Percentiles rank a stretch among this genome's conserved stretches.
phyloP scores from a whole-genome alignment of 2,329 filamentous ascomycete species.

The Colletotrichum incanum region DNA sequence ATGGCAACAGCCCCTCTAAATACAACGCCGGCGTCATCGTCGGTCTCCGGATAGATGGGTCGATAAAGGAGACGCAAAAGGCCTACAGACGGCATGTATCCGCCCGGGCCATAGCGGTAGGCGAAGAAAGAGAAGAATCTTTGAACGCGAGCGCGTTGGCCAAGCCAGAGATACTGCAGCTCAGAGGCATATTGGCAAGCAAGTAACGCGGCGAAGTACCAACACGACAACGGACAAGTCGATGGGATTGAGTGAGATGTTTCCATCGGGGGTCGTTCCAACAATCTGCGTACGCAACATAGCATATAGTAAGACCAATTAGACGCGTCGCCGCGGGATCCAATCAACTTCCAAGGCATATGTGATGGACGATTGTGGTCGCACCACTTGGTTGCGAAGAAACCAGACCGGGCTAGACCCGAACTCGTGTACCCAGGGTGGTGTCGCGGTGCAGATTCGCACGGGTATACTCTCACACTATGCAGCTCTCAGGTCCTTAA shows the following conservation, averaged over 20 bases:
- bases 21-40: neutral
- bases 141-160: neutral
- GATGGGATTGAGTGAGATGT: neutral
- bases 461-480: slow-evolving; percentile 1
- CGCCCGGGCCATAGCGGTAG: neutral
- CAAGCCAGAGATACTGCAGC: neutral
- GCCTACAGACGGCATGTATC: neutral
- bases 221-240: neutral
- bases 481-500: neutral
- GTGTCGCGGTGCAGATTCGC: slow-evolving; percentile 13
- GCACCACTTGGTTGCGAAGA: slow-evolving; percentile 19
- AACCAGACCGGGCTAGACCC: slow-evolving; percentile 8
- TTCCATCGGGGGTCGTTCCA: neutral
- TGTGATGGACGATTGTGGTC: neutral
- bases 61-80: neutral
- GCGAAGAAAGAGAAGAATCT: neutral
- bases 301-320: neutral
- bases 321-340: neutral
- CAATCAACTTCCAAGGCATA: neutral
- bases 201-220: neutral
- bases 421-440: slow-evolving; percentile 2
- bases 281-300: neutral
- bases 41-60: slow-evolving; percentile 14
- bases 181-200: slow-evolving; percentile 1
- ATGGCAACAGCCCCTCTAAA: slow-evolving; percentile 24